phyloP scores from a whole-genome alignment of 768 basidiomycete genomes.

The Arthromyces matolae region DNA sequence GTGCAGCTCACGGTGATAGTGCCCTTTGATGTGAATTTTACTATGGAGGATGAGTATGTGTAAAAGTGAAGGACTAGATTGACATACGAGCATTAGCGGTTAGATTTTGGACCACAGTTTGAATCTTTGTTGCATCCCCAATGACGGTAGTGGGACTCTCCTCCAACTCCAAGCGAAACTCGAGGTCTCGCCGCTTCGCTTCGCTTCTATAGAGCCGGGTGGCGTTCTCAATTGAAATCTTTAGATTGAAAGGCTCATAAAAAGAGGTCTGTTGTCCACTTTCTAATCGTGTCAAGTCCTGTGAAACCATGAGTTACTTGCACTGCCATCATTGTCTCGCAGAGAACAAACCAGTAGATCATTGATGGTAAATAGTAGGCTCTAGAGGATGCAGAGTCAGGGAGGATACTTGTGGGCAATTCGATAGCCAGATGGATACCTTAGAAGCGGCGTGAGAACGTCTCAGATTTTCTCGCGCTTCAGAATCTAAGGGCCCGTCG shows the following conservation, averaged over 20 bases:
- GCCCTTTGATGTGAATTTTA: conserved; percentile 69
- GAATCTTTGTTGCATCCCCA: conserved; percentile 71
- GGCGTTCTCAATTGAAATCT: conserved; percentile 57
- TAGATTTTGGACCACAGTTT: conserved; percentile 73
- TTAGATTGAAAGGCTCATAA: conserved; percentile 73
- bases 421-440: too few relatives aligned
- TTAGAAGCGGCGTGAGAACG: conserved; percentile 76
- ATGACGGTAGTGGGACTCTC: conserved; percentile 57
- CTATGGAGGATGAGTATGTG: conserved; percentile 27
- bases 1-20: conserved; percentile 57
- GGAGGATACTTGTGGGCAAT: neutral
- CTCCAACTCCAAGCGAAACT: conserved; percentile 54
- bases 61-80: neutral
- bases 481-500: conserved; percentile 65
- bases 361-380: conserved; percentile 78
- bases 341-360: conserved; percentile 54
- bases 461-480: conserved; percentile 71
- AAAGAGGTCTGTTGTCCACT: conserved; percentile 71
- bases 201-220: conserved; percentile 61
- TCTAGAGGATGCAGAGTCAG: conserved; percentile 28
- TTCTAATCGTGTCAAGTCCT: conserved; percentile 77
- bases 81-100: conserved; percentile 68
- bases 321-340: too few relatives aligned
- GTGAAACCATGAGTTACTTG: too few relatives aligned
- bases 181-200: conserved; percentile 55